Evolutionary conservation across 2,329 filamentous ascomycete genomes (phyloP).

Genomic region (Beauveria brongniartii): DNA sequence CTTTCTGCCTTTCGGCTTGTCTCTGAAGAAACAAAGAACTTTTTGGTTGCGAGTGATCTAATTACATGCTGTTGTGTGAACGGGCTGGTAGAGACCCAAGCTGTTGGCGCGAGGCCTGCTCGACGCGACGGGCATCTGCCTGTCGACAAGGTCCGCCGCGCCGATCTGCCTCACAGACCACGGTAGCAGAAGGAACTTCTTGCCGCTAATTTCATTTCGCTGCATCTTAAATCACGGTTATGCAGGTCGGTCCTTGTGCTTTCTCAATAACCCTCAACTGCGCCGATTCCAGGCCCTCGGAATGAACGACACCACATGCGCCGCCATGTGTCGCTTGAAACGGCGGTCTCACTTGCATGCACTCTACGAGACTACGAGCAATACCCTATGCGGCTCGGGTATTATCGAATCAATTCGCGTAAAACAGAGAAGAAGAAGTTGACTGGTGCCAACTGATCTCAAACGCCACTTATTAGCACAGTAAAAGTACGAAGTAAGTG

Average conservation of each 20-base stretch:
- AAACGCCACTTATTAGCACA: neutral
- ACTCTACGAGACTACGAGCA: neutral
- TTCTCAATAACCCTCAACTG: neutral
- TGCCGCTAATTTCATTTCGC: neutral
- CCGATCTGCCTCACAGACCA: neutral
- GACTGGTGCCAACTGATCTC: neutral
- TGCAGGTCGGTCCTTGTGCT: neutral
- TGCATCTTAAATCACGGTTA: neutral
- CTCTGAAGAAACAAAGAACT: neutral
- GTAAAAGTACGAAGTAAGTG: too few species aligned
- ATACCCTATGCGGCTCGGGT: neutral
- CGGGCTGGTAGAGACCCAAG: neutral
- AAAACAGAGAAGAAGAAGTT: neutral
- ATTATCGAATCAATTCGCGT: neutral
- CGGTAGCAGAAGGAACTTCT: neutral
- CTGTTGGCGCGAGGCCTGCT: constrained; percentile 4
- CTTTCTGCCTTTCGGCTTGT: neutral
- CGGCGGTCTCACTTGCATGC: neutral
- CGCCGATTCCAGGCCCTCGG: constrained; percentile 4
- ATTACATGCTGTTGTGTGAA: neutral
- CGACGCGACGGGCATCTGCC: neutral
- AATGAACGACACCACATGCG: constrained; percentile 6
- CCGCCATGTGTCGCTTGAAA: constrained; percentile 3
- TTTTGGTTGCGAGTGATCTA: neutral
- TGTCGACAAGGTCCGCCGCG: neutral